Evolutionary conservation across 192 early-diverging fungal genomes (phyloP), one percentile per base, ranked within the genome.

Genomic region (Mortierella hygrophila): DNA sequence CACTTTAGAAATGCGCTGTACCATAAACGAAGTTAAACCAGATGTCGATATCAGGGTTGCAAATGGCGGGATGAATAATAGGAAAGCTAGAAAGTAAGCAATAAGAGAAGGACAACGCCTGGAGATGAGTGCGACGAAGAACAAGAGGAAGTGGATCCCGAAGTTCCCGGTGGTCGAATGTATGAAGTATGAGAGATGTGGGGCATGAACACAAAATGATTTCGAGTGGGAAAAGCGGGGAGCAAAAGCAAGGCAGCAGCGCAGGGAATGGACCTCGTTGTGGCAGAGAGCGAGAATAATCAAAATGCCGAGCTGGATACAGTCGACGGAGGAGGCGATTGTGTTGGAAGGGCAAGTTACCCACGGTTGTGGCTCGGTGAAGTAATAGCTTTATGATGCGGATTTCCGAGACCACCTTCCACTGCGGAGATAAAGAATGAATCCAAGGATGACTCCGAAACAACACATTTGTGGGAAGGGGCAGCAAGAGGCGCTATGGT

Each of bases 161-260:
- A 75, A 65, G 60, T 65, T 65, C 60, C 55, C 60, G 60, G 26
- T 32, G 60, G 60, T 32, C 1, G 3, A 65, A 26, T 63, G 26
- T 32, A 9, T 4, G 60, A 26, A 49, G 49, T 52, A 21, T 52
- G 60, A 35, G 60, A 29, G n/a, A 13, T 65, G 68, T 69, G 76
- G 68, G 65, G 76, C 68, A 70, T n/a, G 47, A 77, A 70, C 76
- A 44, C 76, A 77, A 60, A 78, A 41, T 70, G 69, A 70, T 20
- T 42, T 41, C 21, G 38, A 41, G 69, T 70, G 35, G 69, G 74
- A 57, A 74, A 75, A 74, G 72, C 79, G 72, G 79, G 79, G 72
- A 74, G 79, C 47, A 54, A 38, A 47, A 40, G 70, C n/a, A 26
- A 55, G 29, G 23, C 55, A 26, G 7, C 7, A 20, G 54, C 23